Percentiles rank a stretch among this genome's conserved stretches.
Evolutionary conservation across 2,329 filamentous ascomycete genomes (phyloP).

Genomic region (Aspergillus arachidicola): DNA sequence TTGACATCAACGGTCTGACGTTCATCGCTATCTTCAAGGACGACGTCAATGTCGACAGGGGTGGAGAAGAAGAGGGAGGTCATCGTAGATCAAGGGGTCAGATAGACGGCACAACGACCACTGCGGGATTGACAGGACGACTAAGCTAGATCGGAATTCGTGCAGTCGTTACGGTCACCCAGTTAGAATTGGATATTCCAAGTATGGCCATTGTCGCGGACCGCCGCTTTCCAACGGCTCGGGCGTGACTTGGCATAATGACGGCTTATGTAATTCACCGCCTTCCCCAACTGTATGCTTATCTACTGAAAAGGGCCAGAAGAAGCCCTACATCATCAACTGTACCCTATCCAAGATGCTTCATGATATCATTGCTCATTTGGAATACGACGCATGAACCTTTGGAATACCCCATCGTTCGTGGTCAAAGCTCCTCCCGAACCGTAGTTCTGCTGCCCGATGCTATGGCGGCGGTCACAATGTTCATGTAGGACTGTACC

Average conservation of each 20-base stretch:
- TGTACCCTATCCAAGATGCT: too few species aligned
- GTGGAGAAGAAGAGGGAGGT: constrained; percentile 99
- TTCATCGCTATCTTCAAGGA: constrained; percentile 92
- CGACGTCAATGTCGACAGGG: constrained; percentile 97
- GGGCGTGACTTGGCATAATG: neutral
- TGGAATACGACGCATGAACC: too few species aligned
- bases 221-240: neutral
- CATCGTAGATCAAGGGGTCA: constrained; percentile 57
- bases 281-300: neutral
- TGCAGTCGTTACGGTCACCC: neutral
- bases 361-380: too few species aligned
- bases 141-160: constrained; percentile 20
- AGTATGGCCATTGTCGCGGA: neutral
- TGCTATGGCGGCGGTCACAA: neutral
- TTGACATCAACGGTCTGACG: constrained; percentile 96
- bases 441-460: neutral
- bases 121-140: constrained; percentile 2
- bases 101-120: neutral
- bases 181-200: neutral
- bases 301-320: neutral
- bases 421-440: neutral
- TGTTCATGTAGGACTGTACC: neutral
- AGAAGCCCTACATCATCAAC: neutral
- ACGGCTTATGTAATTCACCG: constrained; percentile 1
- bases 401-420: neutral